phyloP scores from a whole-genome alignment of 1,139 yeast genomes.

The Yamadazyma aaseri region DNA sequence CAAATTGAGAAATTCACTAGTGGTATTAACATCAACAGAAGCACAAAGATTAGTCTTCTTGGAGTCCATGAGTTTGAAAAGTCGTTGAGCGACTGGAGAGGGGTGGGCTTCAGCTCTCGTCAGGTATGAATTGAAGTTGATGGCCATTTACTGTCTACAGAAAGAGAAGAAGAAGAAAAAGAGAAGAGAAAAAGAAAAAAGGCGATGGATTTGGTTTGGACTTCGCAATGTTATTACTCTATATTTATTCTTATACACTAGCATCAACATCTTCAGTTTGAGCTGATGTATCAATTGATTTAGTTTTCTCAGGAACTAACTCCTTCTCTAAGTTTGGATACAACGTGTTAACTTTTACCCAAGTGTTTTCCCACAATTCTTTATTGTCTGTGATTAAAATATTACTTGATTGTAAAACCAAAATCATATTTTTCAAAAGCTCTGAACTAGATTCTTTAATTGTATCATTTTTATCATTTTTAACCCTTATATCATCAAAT shows the following conservation, averaged over 20 bases:
- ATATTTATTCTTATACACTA: no score
- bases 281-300: neutral
- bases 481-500: slow-evolving; percentile 23
- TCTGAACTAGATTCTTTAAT: slow-evolving; percentile 60
- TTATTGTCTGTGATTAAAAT: slow-evolving; percentile 22
- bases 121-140: slow-evolving; percentile 46
- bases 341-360: slow-evolving; percentile 44
- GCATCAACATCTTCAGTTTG: neutral
- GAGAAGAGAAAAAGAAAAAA: slow-evolving; percentile 3
- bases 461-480: slow-evolving; percentile 32
- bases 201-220: neutral
- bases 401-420: slow-evolving; percentile 34
- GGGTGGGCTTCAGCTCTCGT: slow-evolving; percentile 69
- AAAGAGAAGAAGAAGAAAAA: slow-evolving; percentile 3
- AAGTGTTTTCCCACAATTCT: slow-evolving; percentile 34
- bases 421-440: slow-evolving; percentile 57
- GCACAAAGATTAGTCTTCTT: slow-evolving; percentile 93
- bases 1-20: slow-evolving; percentile 67
- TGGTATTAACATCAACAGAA: slow-evolving; percentile 85
- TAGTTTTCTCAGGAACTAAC: slow-evolving; percentile 1
- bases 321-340: slow-evolving; percentile 40
- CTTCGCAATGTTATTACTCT: neutral
- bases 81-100: slow-evolving; percentile 76
- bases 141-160: slow-evolving; percentile 5
- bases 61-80: slow-evolving; percentile 69